A percentile compares a stretch with the other conserved stretches of the same genome.
phyloP scores from a whole-genome alignment of 1,284 basidiomycete genomes.

The Amylostereum areolatum region DNA sequence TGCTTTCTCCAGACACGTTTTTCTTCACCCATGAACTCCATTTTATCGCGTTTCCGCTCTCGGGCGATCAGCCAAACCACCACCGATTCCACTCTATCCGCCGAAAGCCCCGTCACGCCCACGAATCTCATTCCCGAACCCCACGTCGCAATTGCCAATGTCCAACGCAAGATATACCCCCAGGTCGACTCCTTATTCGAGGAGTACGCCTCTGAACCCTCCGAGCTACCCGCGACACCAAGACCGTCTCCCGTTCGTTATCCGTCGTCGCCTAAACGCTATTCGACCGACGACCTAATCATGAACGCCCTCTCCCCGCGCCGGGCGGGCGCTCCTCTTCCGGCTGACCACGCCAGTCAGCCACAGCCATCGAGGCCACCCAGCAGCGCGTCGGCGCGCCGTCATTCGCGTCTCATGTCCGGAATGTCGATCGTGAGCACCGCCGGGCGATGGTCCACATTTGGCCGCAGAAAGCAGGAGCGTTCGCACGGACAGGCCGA shows the following conservation, averaged over 20 bases:
- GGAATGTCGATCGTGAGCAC: slow-evolving; percentile 21
- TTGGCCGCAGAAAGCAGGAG: slow-evolving; percentile 27
- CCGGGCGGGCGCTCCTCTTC: slow-evolving; percentile 7
- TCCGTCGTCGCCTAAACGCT: background rate
- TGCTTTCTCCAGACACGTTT: too few relatives aligned
- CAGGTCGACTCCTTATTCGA: slow-evolving; percentile 11
- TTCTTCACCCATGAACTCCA: too few relatives aligned
- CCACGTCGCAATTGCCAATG: background rate
- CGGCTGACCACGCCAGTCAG: slow-evolving; percentile 3
- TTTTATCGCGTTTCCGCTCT: too few relatives aligned
- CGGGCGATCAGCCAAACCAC: too few relatives aligned
- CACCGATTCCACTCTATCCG: slow-evolving; percentile 1
- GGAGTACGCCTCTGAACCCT: slow-evolving; percentile 5
- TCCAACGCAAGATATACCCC: slow-evolving; percentile 12
- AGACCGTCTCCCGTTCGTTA: background rate
- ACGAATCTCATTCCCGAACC: slow-evolving; percentile 11
- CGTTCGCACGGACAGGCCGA: slow-evolving; percentile 11
- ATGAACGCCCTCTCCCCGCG: background rate
- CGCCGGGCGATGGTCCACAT: slow-evolving; percentile 36
- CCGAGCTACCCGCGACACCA: slow-evolving; percentile 7
- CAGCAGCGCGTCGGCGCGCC: too few relatives aligned
- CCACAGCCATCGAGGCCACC: too few relatives aligned
- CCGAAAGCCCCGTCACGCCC: slow-evolving; percentile 2
- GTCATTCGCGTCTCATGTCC: slow-evolving; percentile 11
- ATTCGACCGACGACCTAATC: background rate